Conservation (phyloP, 257 asterid species). For the Catharanthus roseus region DNA sequence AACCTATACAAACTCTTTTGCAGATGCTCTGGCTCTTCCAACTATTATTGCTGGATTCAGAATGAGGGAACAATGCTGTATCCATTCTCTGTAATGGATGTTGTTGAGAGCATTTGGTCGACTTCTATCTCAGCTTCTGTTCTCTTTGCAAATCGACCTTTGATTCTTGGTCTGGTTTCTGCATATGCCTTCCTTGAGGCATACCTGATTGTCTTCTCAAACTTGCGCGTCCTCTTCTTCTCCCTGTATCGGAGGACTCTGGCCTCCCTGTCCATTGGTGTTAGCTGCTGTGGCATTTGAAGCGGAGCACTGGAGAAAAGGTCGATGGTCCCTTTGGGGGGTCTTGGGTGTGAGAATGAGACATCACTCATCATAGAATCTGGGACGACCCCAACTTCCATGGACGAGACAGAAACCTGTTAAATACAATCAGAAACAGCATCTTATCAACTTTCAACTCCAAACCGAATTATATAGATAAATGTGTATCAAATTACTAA, state of each 20-base stretch:
- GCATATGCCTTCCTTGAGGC: conserved; percentile 92
- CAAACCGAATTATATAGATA: too few relatives aligned
- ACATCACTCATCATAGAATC: conserved; percentile 46
- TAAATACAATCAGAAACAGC: neutral
- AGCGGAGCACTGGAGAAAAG: conserved; percentile 45
- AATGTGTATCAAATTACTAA: neutral
- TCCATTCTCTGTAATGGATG: conserved; percentile 32
- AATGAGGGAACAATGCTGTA: conserved; percentile 62
- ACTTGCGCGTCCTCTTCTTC: conserved; percentile 74
- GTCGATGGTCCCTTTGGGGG: conserved; percentile 57
- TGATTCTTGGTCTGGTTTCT: conserved; percentile 75
- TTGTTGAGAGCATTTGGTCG: conserved; percentile 50
- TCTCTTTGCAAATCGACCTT: conserved; percentile 78
- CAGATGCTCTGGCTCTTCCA: neutral
- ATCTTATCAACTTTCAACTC: too few relatives aligned
- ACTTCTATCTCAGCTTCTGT: conserved; percentile 41
- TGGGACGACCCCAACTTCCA: conserved; percentile 64
- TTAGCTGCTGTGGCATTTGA: conserved; percentile 46
- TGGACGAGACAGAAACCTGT: conserved; percentile 58
- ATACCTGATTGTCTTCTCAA: conserved; percentile 77
- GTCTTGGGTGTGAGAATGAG: conserved; percentile 39
- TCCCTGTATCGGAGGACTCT: conserved; percentile 75
- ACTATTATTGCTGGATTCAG: conserved; percentile 17
- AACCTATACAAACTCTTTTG: neutral
- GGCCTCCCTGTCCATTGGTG: conserved; percentile 67